These are phyloP conservation scores for Rhododendron kiyosumense DNA, from an alignment of 148 eudicot genomes.

Conservation along the genomic window DNA sequence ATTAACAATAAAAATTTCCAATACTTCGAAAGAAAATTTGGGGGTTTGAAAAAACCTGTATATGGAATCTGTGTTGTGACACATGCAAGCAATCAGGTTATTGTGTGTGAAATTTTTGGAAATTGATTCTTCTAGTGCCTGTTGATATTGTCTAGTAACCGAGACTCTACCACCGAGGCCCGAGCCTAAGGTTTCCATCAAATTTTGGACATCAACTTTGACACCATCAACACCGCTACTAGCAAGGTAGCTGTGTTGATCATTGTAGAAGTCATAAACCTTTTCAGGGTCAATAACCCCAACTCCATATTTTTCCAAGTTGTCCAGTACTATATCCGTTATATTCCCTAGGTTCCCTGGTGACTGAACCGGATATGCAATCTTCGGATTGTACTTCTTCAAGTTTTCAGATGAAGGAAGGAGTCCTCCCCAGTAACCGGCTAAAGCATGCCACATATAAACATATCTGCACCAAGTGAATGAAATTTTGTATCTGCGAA, in stretches of 20 bases:
- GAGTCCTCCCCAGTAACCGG: conserved; percentile 5
- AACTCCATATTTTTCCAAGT: neutral
- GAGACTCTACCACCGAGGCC: neutral
- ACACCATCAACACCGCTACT: conserved; percentile 1
- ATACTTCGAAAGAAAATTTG: too few relatives aligned
- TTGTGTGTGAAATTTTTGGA: neutral
- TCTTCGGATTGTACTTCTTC: neutral
- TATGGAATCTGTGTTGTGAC: neutral
- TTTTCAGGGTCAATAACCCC: conserved; percentile 4
- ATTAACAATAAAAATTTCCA: too few relatives aligned
- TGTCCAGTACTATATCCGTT: neutral
- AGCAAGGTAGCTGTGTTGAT: neutral
- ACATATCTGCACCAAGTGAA: neutral
- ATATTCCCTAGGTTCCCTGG: neutral
- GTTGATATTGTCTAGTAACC: neutral
- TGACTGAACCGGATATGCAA: conserved; percentile 1
- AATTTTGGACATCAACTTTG: conserved; percentile 5
- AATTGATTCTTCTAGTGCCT: neutral
- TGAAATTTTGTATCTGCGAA: neutral
- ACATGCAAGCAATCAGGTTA: conserved; percentile 3
- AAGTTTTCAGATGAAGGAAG: conserved; percentile 2
- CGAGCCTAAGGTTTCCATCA: neutral
- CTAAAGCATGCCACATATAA: conserved; percentile 4
- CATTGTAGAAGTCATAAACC: conserved; percentile 1
- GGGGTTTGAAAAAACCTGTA: neutral